These are phyloP conservation scores for Lantana camara DNA, from an alignment of 257 asterid species.

Conservation along the genomic window DNA sequence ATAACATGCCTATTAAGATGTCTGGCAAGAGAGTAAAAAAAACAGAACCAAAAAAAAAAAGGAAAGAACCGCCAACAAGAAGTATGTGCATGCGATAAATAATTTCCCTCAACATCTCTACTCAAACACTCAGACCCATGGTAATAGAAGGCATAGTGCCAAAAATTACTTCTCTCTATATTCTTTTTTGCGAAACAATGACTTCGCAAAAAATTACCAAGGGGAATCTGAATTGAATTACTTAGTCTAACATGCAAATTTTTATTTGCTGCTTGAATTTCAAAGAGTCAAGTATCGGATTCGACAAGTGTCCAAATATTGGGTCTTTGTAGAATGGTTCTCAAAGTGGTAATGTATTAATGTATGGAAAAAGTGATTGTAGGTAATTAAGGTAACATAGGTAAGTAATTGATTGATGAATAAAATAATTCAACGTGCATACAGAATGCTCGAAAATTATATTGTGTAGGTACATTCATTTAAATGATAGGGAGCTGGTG, in stretches of 20 bases:
- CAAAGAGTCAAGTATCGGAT: neutral
- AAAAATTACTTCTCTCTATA: neutral
- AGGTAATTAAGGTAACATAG: neutral
- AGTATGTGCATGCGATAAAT: too few relatives aligned
- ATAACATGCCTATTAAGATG: too few relatives aligned
- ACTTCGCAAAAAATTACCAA: neutral
- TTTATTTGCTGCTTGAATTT: neutral
- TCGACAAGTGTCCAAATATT: neutral
- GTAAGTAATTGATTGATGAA: neutral
- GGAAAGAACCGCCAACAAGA: too few relatives aligned
- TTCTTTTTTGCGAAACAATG: neutral
- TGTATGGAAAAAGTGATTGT: neutral
- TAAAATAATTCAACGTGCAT: too few relatives aligned
- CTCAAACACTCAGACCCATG: neutral
- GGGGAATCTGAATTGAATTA: neutral
- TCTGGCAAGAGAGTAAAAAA: too few relatives aligned
- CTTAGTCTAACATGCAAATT: neutral
- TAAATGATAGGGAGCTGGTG: neutral
- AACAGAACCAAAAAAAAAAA: neutral
- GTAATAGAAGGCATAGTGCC: neutral
- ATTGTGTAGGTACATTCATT: neutral
- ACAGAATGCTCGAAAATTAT: neutral
- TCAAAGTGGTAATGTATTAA: neutral
- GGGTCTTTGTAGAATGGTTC: neutral
- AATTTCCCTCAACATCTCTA: neutral